phyloP scores from a whole-genome alignment of 768 basidiomycete species.

The Gymnopilus junonius region DNA sequence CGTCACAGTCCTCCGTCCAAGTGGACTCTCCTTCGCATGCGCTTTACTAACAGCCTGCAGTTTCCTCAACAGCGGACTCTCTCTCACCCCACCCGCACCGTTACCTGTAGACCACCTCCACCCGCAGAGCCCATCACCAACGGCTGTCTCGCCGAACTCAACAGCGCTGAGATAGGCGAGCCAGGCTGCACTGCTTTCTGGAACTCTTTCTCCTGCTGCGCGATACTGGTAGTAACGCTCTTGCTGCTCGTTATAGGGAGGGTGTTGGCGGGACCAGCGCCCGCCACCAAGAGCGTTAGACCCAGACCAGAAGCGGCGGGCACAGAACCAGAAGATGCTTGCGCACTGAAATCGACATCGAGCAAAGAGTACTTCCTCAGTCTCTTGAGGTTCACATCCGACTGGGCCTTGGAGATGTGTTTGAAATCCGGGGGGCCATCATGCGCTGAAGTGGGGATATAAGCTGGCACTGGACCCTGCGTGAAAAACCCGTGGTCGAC shows the following conservation, averaged over 20 bases:
- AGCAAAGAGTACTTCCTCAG: conserved; percentile 66
- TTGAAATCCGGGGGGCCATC: conserved; percentile 78
- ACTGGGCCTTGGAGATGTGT: conserved; percentile 61
- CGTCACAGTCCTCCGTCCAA: conserved; percentile 46
- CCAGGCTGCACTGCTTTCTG: conserved; percentile 94
- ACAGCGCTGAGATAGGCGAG: conserved; percentile 89
- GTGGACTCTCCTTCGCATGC: conserved; percentile 50
- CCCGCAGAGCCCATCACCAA: conserved; percentile 63
- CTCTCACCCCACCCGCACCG: conserved; percentile 22
- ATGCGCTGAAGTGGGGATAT: conserved; percentile 80
- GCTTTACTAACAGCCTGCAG: conserved; percentile 4
- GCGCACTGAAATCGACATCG: conserved; percentile 59
- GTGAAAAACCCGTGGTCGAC: conserved; percentile 86
- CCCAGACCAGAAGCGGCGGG: neutral
- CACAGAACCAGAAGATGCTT: neutral
- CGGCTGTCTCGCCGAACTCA: conserved; percentile 89
- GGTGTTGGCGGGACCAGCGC: no score
- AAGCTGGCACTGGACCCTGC: conserved; percentile 77
- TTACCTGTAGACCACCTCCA: conserved; percentile 11
- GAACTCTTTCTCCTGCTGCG: conserved; percentile 95
- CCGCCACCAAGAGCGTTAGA: no score
- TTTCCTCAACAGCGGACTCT: conserved; percentile 35
- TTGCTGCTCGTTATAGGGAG: conserved; percentile 34
- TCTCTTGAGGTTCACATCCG: conserved; percentile 70
- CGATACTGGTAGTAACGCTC: conserved; percentile 63